These are phyloP conservation scores for Salvia hispanica DNA, from an alignment of 257 asterid genomes.

Conservation along the genomic window DNA sequence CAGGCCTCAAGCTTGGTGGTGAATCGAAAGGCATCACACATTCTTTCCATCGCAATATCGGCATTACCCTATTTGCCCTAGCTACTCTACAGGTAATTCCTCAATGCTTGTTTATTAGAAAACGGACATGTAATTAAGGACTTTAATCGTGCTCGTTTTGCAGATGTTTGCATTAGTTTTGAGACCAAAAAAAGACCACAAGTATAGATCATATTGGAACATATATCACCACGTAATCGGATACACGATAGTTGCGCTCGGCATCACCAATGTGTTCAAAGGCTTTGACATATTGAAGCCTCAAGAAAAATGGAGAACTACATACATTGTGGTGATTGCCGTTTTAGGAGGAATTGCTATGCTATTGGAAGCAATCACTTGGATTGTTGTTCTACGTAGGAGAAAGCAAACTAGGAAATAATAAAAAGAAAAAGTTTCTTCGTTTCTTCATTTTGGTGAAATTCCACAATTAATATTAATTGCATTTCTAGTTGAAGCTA, in stretches of 20 bases:
- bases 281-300: conserved; percentile 63
- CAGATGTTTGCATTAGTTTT: conserved; percentile 55
- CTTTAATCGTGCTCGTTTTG: no score
- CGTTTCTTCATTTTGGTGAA: no score
- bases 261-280: conserved; percentile 61
- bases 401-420: conserved; percentile 6
- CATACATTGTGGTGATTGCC: conserved; percentile 41
- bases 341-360: conserved; percentile 49
- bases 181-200: conserved; percentile 71
- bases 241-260: conserved; percentile 48
- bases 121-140: no score
- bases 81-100: no score
- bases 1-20: no score
- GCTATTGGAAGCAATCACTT: conserved; percentile 55
- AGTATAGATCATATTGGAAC: conserved; percentile 68
- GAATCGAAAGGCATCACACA: no score
- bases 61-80: no score
- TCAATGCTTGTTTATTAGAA: no score
- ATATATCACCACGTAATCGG: conserved; percentile 65
- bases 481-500: no score
- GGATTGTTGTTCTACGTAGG: conserved; percentile 45
- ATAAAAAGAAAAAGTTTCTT: no score
- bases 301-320: conserved; percentile 50
- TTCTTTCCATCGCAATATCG: no score
- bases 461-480: no score